Evolutionary conservation across 169 alveolate genomes (phyloP).

Genomic region (Blepharisma undulans): DNA sequence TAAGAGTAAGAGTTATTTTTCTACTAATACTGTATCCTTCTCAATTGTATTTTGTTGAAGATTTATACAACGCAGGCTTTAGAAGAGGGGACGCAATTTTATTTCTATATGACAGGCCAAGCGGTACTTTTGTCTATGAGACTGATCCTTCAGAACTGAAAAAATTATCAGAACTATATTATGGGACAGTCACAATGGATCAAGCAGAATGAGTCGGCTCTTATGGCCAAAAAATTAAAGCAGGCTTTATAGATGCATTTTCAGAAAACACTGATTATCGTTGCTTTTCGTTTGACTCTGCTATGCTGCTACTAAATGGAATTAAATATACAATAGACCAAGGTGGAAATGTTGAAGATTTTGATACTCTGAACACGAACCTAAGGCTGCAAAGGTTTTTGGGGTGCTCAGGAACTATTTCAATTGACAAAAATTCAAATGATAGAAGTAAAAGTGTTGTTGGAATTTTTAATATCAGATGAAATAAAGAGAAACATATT

Average conservation of each 20-base stretch:
- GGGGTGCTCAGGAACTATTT: slow-evolving; percentile 29
- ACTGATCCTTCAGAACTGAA: background rate
- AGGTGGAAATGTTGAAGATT: slow-evolving; percentile 1
- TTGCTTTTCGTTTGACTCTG: background rate
- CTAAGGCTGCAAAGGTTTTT: background rate
- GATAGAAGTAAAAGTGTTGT: background rate
- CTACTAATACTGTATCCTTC: background rate
- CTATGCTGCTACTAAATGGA: background rate
- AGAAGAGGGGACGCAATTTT: background rate
- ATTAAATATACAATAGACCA: background rate
- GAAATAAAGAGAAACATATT: background rate
- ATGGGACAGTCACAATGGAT: background rate
- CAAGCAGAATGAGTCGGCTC: background rate
- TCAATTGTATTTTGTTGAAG: background rate
- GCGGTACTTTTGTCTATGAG: background rate
- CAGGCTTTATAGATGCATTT: background rate
- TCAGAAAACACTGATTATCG: background rate
- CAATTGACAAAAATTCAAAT: background rate
- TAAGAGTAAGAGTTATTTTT: background rate
- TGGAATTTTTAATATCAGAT: background rate
- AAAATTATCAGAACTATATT: background rate
- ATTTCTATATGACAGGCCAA: background rate
- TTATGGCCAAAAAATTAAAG: background rate
- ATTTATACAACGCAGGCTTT: background rate
- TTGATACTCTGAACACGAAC: background rate